Evolutionary conservation across 2,329 filamentous ascomycete species (phyloP).

Genomic region (Nemania diffusa): DNA sequence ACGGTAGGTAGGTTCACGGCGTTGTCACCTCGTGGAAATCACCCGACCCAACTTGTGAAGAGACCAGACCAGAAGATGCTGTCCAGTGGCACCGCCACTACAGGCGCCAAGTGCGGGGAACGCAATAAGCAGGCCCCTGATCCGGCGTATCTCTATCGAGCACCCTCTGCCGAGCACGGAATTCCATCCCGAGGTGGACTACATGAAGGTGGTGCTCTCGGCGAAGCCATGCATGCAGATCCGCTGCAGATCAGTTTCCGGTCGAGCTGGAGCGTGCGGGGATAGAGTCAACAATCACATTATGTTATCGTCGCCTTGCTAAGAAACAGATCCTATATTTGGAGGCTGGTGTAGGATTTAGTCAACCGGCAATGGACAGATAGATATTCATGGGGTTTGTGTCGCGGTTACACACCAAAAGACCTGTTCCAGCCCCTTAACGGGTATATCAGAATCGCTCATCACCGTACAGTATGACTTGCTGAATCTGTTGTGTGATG

Average conservation of each 20-base stretch:
- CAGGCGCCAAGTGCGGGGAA: slow-evolving; percentile 14
- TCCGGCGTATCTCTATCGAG: neutral
- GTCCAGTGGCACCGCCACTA: neutral
- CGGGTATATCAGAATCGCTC: neutral
- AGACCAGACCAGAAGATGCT: neutral
- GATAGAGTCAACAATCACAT: slow-evolving; percentile 5
- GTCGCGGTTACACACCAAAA: neutral
- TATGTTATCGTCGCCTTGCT: neutral
- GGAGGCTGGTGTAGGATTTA: neutral
- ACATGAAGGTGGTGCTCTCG: slow-evolving; percentile 9
- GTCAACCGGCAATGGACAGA: neutral
- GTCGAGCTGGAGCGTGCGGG: slow-evolving; percentile 12
- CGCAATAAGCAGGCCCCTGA: neutral
- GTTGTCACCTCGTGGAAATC: neutral
- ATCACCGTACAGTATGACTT: neutral
- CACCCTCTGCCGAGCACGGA: slow-evolving; percentile 2
- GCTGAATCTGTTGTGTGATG: neutral
- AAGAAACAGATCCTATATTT: neutral
- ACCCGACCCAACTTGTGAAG: neutral
- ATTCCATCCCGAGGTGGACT: slow-evolving; percentile 11
- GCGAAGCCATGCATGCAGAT: slow-evolving; percentile 18
- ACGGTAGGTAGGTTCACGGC: neutral
- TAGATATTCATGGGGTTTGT: neutral
- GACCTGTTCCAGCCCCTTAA: neutral
- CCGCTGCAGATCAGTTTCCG: slow-evolving; percentile 23